These are phyloP conservation scores for Ustilago sp. DNA, from an alignment of 1,284 basidiomycete species.

Conservation along the genomic window DNA sequence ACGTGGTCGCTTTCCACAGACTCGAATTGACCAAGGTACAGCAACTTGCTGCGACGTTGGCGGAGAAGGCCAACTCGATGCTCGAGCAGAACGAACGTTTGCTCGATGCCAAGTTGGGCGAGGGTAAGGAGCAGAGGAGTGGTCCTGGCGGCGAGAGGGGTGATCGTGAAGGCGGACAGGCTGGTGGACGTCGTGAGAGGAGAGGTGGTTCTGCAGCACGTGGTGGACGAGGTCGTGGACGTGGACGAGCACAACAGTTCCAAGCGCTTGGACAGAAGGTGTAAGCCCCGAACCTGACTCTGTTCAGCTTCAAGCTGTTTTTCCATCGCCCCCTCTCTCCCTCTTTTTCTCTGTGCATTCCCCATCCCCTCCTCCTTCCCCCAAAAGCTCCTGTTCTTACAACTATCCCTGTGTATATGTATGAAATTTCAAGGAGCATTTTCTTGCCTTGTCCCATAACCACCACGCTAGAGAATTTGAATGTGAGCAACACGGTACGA, in stretches of 20 bases:
- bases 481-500: not conserved
- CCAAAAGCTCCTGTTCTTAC: constrained; percentile 23
- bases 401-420: constrained; percentile 20
- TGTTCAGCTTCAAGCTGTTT: not conserved
- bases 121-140: constrained; percentile 52
- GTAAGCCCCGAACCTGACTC: constrained; percentile 14
- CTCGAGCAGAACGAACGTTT: constrained; percentile 97
- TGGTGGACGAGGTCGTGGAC: constrained; percentile 61
- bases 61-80: constrained; percentile 86
- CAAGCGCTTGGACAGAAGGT: constrained; percentile 63
- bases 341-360: constrained; percentile 8
- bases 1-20: constrained; percentile 88
- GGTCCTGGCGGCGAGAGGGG: constrained; percentile 44
- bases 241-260: constrained; percentile 63
- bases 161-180: constrained; percentile 51
- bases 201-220: constrained; percentile 59
- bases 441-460: constrained; percentile 16
- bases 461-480: not conserved
- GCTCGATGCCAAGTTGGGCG: constrained; percentile 87
- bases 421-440: constrained; percentile 22
- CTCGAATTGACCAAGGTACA: constrained; percentile 77
- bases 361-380: constrained; percentile 13
- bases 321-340: not conserved
- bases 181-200: constrained; percentile 56
- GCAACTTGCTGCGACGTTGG: constrained; percentile 73